Conservation (phyloP, 768 basidiomycete genomes). For the Melanogaster broomeanus region DNA sequence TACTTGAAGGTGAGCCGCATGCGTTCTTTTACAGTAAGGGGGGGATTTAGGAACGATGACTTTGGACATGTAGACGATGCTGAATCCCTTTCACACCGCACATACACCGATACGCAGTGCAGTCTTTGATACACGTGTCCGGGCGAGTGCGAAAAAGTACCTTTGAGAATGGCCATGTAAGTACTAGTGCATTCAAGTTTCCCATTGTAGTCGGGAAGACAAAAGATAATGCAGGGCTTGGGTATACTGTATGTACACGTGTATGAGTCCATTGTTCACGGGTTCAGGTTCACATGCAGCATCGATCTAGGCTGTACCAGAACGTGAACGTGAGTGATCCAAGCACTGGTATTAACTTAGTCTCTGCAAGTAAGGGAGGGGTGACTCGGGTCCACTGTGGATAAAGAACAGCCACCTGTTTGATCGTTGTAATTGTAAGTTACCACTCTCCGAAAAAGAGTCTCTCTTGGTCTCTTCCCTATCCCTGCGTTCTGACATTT, state of each 20-base stretch:
- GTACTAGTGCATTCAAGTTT: slow-evolving; percentile 10
- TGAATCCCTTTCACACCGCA: slow-evolving; percentile 97
- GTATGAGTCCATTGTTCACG: too few species aligned
- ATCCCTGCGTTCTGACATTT: slow-evolving; percentile 37
- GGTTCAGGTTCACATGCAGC: too few species aligned
- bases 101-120: slow-evolving; percentile 79
- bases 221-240: background rate
- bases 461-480: slow-evolving; percentile 30
- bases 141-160: slow-evolving; percentile 85
- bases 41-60: background rate
- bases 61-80: slow-evolving; percentile 55
- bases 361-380: too few species aligned
- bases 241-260: background rate
- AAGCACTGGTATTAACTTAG: too few species aligned
- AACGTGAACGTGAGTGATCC: too few species aligned
- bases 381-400: background rate
- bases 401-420: too few species aligned
- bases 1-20: slow-evolving; percentile 93
- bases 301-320: too few species aligned
- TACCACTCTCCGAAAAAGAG: too few species aligned
- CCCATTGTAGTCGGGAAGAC: slow-evolving; percentile 17
- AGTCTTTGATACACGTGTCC: slow-evolving; percentile 81
- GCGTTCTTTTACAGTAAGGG: too few species aligned
- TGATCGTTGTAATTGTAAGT: too few species aligned
- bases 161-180: slow-evolving; percentile 43